A percentile compares a stretch with the other conserved stretches of the same genome.
phyloP scores from a whole-genome alignment of 2,329 filamentous ascomycete species.

The Colletotrichum chrysophilum region DNA sequence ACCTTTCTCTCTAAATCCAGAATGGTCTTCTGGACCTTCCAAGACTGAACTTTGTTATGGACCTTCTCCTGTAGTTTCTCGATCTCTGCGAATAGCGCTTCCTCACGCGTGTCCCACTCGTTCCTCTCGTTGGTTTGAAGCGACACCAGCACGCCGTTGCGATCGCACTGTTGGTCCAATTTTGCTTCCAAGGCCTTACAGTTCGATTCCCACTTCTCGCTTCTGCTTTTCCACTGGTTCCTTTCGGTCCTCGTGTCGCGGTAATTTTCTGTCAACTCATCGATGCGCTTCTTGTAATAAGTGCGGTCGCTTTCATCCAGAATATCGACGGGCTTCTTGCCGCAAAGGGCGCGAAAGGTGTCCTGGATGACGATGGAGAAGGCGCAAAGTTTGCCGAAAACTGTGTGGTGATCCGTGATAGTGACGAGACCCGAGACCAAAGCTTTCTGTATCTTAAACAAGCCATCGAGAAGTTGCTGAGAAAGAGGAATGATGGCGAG shows the following conservation, averaged over 20 bases:
- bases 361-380: not conserved
- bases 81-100: not conserved
- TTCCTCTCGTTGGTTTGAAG: not conserved
- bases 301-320: not conserved
- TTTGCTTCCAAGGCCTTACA: not conserved
- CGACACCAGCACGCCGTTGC: not conserved
- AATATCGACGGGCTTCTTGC: not conserved
- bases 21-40: not conserved
- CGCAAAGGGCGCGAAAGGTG: not conserved
- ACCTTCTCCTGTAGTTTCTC: not conserved
- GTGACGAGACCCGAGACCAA: not conserved
- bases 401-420: not conserved
- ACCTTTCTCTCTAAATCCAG: accelerated
- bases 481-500: not conserved
- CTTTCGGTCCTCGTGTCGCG: not conserved
- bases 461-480: accelerated
- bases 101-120: not conserved
- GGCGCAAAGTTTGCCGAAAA: not conserved
- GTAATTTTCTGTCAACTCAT: not conserved
- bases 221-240: not conserved
- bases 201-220: not conserved
- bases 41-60: not conserved
- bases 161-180: not conserved
- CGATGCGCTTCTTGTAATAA: not conserved
- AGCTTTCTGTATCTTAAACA: not conserved